These are phyloP conservation scores for Lenzites betulinus DNA, from an alignment of 768 basidiomycete species.

Conservation along the genomic window DNA sequence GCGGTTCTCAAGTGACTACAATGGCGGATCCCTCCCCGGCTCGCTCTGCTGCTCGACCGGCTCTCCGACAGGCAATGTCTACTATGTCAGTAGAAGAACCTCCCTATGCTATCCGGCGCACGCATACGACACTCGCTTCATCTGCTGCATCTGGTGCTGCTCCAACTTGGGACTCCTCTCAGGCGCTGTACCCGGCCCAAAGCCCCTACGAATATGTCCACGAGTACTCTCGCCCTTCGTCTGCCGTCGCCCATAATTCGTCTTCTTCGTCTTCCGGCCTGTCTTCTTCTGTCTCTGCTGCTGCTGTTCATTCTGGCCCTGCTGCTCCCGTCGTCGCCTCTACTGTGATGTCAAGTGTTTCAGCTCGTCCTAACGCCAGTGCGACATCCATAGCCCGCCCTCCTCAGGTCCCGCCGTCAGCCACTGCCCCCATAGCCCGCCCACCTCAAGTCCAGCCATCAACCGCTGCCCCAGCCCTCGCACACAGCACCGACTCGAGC, in stretches of 20 bases:
- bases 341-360: neutral
- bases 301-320: too few relatives aligned
- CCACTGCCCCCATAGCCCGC: too few relatives aligned
- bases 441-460: neutral
- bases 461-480: neutral
- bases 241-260: conserved; percentile 11
- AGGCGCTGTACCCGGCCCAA: neutral
- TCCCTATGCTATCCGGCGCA: neutral
- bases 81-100: neutral
- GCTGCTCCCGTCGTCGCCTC: neutral
- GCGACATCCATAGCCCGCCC: too few relatives aligned
- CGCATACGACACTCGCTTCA: neutral
- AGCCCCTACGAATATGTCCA: neutral
- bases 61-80: neutral
- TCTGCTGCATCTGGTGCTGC: neutral
- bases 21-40: neutral
- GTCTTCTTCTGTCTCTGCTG: too few relatives aligned
- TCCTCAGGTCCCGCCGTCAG: too few relatives aligned
- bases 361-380: too few relatives aligned
- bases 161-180: neutral
- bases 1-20: neutral
- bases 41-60: neutral
- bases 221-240: conserved; percentile 8
- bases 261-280: conserved; percentile 4
- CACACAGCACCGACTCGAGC: conserved; percentile 1